Base-by-base conservation (phyloP, 331 rosid species). In the Cydonia oblonga region DNA sequence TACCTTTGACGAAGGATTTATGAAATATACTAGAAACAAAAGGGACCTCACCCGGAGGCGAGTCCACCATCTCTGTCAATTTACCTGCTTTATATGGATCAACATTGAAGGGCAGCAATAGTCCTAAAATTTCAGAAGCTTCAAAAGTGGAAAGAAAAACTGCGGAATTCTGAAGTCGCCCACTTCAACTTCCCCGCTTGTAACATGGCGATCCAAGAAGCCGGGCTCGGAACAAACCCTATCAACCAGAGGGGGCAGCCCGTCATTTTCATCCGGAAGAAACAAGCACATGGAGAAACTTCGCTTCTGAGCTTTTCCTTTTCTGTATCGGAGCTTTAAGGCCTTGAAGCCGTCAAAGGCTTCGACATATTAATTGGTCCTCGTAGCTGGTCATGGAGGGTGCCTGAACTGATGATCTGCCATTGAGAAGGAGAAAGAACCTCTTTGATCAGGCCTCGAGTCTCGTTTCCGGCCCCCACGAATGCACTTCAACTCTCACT, bases 181-280 rank as follows among this genome's bases (percentile, higher is more conserved):
- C 53, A 83, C 88, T 61, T 72, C 32, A 67, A 82, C 79, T 72
- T n/a, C n/a, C n/a, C n/a, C n/a, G n/a, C 57, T 33, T 33, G 1
- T 33, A 79, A 88, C 75, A 44, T 83, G 84, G 75, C 61, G 79
- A 20, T 88, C 87, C 64, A 93, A 79, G 80, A 89, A 84, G 15
- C 78, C 81, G 2, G 92, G 58, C 60, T 82, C 81, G 3, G 92
- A 83, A 64, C 87, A 77, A 22, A 87, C 9, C 74, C 74, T 86
- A 57, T 86, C 7, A 14, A 44, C 52, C 52, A 44, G 5, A 44
- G 52, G 19, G 5, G 52, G 52, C 52, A 44, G 19, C 78, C 96
- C 93, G 67, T 83, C 96, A 24, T 68, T 76, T 25, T 88, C 79
- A 54, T 90, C 89, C 0, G 93, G 92, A 76, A 93, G 97, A 79